A percentile compares a stretch with the other conserved stretches of the same genome.
Conservation (phyloP, 2,329 filamentous ascomycete species). For the Xylaria multiplex region DNA sequence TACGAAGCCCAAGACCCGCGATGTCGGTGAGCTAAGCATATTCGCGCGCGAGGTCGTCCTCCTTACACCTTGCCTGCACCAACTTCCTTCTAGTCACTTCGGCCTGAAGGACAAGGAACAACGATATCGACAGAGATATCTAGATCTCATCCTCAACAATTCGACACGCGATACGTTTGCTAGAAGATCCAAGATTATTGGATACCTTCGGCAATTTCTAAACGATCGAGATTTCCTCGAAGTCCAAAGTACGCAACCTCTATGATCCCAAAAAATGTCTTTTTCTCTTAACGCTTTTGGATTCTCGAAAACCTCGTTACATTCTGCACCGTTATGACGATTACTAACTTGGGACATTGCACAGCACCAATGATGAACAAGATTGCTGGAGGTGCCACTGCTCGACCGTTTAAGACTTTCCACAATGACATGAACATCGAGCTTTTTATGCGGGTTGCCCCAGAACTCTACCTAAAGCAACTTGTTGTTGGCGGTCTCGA, state of each 20-base stretch:
- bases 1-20: constrained; percentile 89
- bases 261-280: not conserved
- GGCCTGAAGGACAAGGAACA: constrained; percentile 96
- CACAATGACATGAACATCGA: constrained; percentile 97
- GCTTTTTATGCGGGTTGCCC: constrained; percentile 93
- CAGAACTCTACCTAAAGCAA: constrained; percentile 97
- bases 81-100: constrained; percentile 88
- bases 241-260: constrained; percentile 57
- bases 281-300: not conserved
- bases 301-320: not conserved
- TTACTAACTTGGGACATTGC: not conserved
- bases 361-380: constrained; percentile 89
- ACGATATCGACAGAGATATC: constrained; percentile 90
- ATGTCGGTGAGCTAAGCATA: constrained; percentile 91
- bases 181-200: constrained; percentile 86
- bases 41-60: constrained; percentile 88
- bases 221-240: constrained; percentile 89
- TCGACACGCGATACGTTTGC: constrained; percentile 83
- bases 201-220: constrained; percentile 88
- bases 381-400: constrained; percentile 94
- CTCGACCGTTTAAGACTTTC: constrained; percentile 92
- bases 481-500: constrained; percentile 92
- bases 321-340: not conserved
- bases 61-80: constrained; percentile 89
- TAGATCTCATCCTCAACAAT: constrained; percentile 98